Conservation (phyloP, 768 basidiomycete species). For the Pleurotus tuoliensis region DNA sequence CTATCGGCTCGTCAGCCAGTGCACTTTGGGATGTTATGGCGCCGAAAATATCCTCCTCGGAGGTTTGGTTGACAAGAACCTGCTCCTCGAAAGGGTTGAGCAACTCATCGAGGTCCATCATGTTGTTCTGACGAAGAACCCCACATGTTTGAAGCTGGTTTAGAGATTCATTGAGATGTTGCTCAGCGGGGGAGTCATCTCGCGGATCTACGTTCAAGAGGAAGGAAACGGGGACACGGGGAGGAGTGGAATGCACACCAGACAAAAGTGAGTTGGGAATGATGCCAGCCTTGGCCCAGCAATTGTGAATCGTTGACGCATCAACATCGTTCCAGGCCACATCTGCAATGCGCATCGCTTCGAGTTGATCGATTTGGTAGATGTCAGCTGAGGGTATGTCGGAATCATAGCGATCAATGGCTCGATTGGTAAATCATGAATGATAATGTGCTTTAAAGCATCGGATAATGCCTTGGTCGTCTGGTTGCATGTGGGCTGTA, state of each 20-base stretch:
- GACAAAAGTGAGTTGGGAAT: constrained; percentile 14
- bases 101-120: constrained; percentile 22
- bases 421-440: constrained; percentile 20
- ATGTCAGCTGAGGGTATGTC: constrained; percentile 25
- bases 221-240: constrained; percentile 18
- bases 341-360: constrained; percentile 32
- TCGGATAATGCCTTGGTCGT: constrained; percentile 32
- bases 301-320: constrained; percentile 29
- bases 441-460: constrained; percentile 34
- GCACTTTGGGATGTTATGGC: not conserved
- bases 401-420: constrained; percentile 26
- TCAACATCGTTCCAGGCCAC: constrained; percentile 30
- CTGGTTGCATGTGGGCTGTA: constrained; percentile 32
- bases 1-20: not conserved
- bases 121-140: constrained; percentile 19
- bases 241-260: constrained; percentile 7
- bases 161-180: constrained; percentile 15
- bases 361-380: constrained; percentile 34
- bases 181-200: constrained; percentile 15
- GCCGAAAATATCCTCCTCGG: not conserved
- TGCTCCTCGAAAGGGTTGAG: constrained; percentile 20
- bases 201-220: constrained; percentile 13
- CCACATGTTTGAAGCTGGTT: constrained; percentile 17
- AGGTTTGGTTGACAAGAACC: not conserved
- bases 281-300: constrained; percentile 34